Percentiles rank a stretch among this genome's conserved stretches.
These are phyloP conservation scores for Thraustotheca clavata DNA, from an alignment of 352 stramenopile genomes.

Conservation along the genomic window DNA sequence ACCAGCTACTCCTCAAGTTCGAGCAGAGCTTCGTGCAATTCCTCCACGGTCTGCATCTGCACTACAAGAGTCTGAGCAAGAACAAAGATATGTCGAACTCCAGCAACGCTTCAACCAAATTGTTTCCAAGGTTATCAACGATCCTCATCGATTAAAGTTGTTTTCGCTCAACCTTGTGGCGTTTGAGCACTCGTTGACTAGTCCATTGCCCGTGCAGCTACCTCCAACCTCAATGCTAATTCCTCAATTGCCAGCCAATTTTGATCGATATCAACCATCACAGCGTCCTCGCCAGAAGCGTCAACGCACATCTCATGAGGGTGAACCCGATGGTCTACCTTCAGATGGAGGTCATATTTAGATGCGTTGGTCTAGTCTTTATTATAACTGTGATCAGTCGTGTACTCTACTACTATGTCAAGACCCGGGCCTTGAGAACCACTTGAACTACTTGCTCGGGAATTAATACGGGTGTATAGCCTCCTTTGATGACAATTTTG, in stretches of 20 bases:
- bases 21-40: not conserved
- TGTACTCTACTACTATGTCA: too few relatives aligned
- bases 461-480: constrained; percentile 21
- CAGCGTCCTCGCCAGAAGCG: not conserved
- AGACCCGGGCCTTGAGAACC: constrained; percentile 17
- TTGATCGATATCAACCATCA: not conserved
- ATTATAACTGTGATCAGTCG: too few relatives aligned
- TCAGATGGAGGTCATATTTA: too few relatives aligned
- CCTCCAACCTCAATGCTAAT: constrained; percentile 1
- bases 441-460: constrained; percentile 18
- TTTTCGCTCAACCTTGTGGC: constrained; percentile 17
- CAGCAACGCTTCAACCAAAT: constrained; percentile 18
- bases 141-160: not conserved
- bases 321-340: too few relatives aligned
- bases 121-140: constrained; percentile 7
- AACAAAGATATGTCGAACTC: constrained; percentile 1
- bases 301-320: not conserved
- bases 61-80: constrained; percentile 8
- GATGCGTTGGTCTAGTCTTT: too few relatives aligned
- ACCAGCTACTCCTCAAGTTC: not conserved
- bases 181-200: constrained; percentile 6
- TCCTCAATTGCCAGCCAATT: not conserved
- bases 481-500: constrained; percentile 25
- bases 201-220: not conserved
- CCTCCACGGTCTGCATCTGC: not conserved